Conservation (phyloP, 1,284 basidiomycete species). For the Taiwanofungus camphoratus region DNA sequence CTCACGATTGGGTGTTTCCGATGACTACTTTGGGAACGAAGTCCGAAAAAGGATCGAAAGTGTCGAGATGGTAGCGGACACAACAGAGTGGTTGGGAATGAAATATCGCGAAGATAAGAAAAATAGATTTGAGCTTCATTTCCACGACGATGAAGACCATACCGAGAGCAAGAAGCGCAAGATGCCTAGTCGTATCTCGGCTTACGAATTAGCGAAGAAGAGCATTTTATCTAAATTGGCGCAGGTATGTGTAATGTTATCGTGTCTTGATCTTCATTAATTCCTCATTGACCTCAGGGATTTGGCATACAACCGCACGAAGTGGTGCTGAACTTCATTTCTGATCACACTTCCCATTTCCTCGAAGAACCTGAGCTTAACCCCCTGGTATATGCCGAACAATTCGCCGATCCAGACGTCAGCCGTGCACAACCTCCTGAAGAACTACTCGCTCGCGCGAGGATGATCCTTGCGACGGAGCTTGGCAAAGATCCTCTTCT, state of each 20-base stretch:
- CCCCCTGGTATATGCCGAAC: slow-evolving; percentile 70
- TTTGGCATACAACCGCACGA: slow-evolving; percentile 78
- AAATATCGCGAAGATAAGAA: slow-evolving; percentile 78
- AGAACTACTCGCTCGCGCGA: slow-evolving; percentile 67
- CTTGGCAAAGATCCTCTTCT: slow-evolving; percentile 91
- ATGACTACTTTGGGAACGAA: slow-evolving; percentile 70
- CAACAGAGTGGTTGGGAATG: slow-evolving; percentile 87
- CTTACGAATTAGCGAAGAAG: slow-evolving; percentile 83
- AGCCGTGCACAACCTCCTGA: slow-evolving; percentile 50
- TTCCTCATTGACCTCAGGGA: slow-evolving; percentile 38
- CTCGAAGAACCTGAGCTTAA: slow-evolving; percentile 77
- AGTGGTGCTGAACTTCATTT: slow-evolving; percentile 75
- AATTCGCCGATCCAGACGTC: slow-evolving; percentile 66
- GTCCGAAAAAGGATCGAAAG: slow-evolving; percentile 60
- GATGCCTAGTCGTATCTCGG: slow-evolving; percentile 79
- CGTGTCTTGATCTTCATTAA: background rate
- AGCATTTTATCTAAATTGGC: slow-evolving; percentile 73
- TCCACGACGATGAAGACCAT: slow-evolving; percentile 63
- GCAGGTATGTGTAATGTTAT: slow-evolving; percentile 42
- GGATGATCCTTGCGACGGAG: slow-evolving; percentile 86
- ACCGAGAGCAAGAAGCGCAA: slow-evolving; percentile 64
- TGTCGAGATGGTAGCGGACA: slow-evolving; percentile 89
- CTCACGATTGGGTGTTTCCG: slow-evolving; percentile 53
- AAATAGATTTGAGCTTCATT: slow-evolving; percentile 64
- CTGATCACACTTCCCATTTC: slow-evolving; percentile 54